Evolutionary conservation across 2,329 filamentous ascomycete genomes (phyloP).

Genomic region (Talaromyces marneffei): DNA sequence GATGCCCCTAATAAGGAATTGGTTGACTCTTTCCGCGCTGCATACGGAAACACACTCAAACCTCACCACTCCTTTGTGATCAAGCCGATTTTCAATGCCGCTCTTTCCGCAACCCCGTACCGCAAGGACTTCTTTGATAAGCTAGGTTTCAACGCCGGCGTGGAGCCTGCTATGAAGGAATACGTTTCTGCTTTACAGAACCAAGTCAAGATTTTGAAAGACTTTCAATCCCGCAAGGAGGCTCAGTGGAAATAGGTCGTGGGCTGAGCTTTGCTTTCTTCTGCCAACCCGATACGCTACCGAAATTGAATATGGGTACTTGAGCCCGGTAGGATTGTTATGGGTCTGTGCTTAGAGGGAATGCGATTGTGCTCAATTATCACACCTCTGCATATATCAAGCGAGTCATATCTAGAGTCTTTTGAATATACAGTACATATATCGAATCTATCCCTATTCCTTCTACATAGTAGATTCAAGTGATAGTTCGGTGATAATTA

Average conservation of each 20-base stretch:
- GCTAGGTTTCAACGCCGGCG: slow-evolving; percentile 56
- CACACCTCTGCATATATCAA: slow-evolving; percentile 5
- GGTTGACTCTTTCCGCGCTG: slow-evolving; percentile 73
- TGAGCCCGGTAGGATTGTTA: slow-evolving; percentile 20
- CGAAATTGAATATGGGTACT: slow-evolving; percentile 12
- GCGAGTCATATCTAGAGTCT: not conserved
- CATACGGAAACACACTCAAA: slow-evolving; percentile 84
- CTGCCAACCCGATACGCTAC: not conserved
- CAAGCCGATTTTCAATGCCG: slow-evolving; percentile 86
- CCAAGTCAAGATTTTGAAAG: slow-evolving; percentile 68
- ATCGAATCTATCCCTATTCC: not conserved
- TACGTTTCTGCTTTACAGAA: slow-evolving; percentile 77
- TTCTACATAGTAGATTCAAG: not conserved
- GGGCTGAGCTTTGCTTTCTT: not conserved
- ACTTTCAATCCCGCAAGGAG: slow-evolving; percentile 53
- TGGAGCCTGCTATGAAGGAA: slow-evolving; percentile 57
- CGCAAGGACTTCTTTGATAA: slow-evolving; percentile 89
- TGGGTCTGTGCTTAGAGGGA: slow-evolving; percentile 17
- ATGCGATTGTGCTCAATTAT: not conserved
- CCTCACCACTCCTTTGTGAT: slow-evolving; percentile 83
- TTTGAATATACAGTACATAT: not conserved
- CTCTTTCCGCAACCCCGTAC: slow-evolving; percentile 91
- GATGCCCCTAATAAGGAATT: slow-evolving; percentile 65
- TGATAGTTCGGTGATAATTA: not conserved
- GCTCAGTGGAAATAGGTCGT: slow-evolving; percentile 35